A percentile compares a stretch with the other conserved stretches of the same genome.
Conservation (phyloP, 257 asterid genomes). For the Sherardia arvensis region DNA sequence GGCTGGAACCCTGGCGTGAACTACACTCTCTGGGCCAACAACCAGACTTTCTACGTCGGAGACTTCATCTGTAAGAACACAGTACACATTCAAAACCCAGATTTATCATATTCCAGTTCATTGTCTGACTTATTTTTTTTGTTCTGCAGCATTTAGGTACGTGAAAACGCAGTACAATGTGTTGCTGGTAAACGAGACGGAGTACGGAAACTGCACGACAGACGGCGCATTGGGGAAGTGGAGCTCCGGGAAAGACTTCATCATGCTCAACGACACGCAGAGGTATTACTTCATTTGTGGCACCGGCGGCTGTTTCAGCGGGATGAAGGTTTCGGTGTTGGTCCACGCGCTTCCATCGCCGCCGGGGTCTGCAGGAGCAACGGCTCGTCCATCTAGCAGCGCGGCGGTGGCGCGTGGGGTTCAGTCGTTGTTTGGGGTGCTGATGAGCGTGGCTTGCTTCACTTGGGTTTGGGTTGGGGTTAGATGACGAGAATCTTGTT, state of each 20-base stretch:
- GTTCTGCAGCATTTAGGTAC: slow-evolving; percentile 69
- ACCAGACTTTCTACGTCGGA: slow-evolving; percentile 78
- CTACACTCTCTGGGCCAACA: slow-evolving; percentile 91
- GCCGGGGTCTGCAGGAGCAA: slow-evolving; percentile 32
- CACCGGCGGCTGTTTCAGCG: slow-evolving; percentile 68
- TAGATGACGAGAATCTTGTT: slow-evolving; percentile 11
- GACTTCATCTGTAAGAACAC: slow-evolving; percentile 88
- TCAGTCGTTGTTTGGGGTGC: neutral
- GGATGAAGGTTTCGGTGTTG: slow-evolving; percentile 77
- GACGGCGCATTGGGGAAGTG: slow-evolving; percentile 76
- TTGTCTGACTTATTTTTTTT: neutral
- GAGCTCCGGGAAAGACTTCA: slow-evolving; percentile 83
- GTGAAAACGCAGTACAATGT: slow-evolving; percentile 78
- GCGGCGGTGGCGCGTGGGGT: slow-evolving; percentile 24
- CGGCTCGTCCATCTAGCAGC: slow-evolving; percentile 29
- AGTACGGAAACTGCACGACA: slow-evolving; percentile 74
- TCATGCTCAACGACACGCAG: slow-evolving; percentile 45
- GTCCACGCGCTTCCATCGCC: slow-evolving; percentile 74
- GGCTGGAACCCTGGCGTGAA: slow-evolving; percentile 95
- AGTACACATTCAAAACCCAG: neutral
- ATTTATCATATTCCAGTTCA: too few species aligned
- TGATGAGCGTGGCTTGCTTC: slow-evolving; percentile 19
- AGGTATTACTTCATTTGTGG: slow-evolving; percentile 83
- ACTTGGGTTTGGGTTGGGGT: slow-evolving; percentile 23
- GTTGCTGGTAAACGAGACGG: slow-evolving; percentile 71